Evolutionary conservation across 768 basidiomycete species (phyloP).

Genomic region (Suillus brevipes): DNA sequence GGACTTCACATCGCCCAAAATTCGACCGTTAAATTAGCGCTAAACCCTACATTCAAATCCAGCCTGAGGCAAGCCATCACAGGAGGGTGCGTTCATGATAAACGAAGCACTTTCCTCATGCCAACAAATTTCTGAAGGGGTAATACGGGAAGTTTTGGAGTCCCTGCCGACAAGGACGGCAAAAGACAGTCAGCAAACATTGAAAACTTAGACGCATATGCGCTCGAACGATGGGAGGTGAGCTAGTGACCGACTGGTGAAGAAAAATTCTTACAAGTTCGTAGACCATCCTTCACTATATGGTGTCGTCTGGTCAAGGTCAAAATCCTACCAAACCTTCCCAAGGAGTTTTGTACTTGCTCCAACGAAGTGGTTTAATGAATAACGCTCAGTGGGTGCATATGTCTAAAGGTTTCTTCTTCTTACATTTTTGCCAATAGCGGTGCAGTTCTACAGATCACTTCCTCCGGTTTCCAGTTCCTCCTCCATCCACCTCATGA

Average conservation of each 20-base stretch:
- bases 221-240: constrained; percentile 91
- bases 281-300: constrained; percentile 94
- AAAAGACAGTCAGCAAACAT: constrained; percentile 54
- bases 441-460: constrained; percentile 72
- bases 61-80: constrained; percentile 83
- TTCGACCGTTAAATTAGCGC: constrained; percentile 56
- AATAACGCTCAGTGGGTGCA: constrained; percentile 57
- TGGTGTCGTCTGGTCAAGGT: constrained; percentile 92
- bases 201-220: constrained; percentile 74
- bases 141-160: constrained; percentile 80
- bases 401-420: neutral
- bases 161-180: constrained; percentile 65
- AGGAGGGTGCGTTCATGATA: constrained; percentile 63
- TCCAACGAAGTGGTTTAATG: constrained; percentile 89
- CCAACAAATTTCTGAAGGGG: constrained; percentile 48
- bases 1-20: constrained; percentile 70
- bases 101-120: constrained; percentile 6
- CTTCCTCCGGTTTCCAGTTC: constrained; percentile 95
- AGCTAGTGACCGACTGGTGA: constrained; percentile 18
- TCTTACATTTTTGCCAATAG: constrained; percentile 30
- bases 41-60: constrained; percentile 77
- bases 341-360: constrained; percentile 78
- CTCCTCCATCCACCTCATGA: constrained; percentile 91
- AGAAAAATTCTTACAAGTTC: neutral
- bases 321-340: constrained; percentile 75